Conservation (phyloP, 164 flowering plant species). For the Piper longum region DNA sequence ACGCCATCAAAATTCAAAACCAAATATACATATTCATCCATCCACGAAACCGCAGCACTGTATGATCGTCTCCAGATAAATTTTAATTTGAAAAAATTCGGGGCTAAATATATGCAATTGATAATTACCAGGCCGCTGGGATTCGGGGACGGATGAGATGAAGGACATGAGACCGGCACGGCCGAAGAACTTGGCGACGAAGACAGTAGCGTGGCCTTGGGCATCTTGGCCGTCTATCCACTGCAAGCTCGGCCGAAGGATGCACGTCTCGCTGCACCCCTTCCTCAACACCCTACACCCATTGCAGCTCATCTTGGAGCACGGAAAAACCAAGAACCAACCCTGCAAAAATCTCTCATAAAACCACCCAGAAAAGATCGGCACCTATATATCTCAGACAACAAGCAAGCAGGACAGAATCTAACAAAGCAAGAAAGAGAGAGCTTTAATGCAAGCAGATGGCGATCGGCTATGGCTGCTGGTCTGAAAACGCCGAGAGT, state of each 20-base stretch:
- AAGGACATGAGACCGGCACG: conserved; percentile 75
- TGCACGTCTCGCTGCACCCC: conserved; percentile 67
- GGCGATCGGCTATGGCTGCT: too few relatives aligned
- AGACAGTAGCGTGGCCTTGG: conserved; percentile 73
- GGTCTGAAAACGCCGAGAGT: background rate
- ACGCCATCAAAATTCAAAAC: background rate
- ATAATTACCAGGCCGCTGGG: conserved; percentile 41
- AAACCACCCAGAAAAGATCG: background rate
- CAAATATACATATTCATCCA: background rate
- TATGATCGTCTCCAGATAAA: too few relatives aligned
- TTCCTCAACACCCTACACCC: conserved; percentile 78
- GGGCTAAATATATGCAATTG: background rate
- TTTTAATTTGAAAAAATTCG: background rate
- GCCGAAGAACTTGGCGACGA: conserved; percentile 78
- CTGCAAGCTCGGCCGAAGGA: conserved; percentile 49
- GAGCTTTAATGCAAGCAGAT: too few relatives aligned
- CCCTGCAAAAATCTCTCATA: background rate
- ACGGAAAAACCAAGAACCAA: too few relatives aligned
- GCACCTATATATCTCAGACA: background rate
- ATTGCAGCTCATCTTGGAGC: conserved; percentile 62
- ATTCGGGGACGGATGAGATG: conserved; percentile 53
- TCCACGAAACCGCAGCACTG: too few relatives aligned
- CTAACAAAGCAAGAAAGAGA: too few relatives aligned
- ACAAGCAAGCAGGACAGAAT: background rate
- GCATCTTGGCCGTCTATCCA: conserved; percentile 59